Evolutionary conservation across 163 green algal genomes (phyloP).

Genomic region (Trebouxiophyceae sp.): DNA sequence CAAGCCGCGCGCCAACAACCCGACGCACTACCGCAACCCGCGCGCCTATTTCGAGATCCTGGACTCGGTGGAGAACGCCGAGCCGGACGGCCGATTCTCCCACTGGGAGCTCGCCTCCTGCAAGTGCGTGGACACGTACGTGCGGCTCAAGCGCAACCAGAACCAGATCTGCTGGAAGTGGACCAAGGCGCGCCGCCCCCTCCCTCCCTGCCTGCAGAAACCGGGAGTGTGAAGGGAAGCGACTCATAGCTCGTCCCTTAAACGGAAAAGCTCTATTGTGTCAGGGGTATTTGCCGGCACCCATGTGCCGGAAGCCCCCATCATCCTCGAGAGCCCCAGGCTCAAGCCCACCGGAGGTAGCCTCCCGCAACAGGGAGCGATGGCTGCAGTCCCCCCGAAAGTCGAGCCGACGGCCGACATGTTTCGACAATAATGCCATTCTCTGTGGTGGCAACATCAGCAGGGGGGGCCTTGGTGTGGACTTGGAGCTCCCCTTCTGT

Average conservation of each 20-base stretch:
- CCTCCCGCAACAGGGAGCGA: too few relatives aligned
- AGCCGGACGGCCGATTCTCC: constrained; percentile 22
- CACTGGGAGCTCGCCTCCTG: constrained; percentile 62
- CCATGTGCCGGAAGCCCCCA: too few relatives aligned
- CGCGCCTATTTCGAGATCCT: constrained; percentile 68
- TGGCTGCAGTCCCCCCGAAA: too few relatives aligned
- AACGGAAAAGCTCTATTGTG: constrained; percentile 2
- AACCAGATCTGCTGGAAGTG: constrained; percentile 85
- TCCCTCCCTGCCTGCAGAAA: too few relatives aligned
- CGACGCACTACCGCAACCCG: constrained; percentile 84
- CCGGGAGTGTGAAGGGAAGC: neutral
- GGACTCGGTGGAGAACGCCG: constrained; percentile 31
- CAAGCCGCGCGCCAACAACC: constrained; percentile 59
- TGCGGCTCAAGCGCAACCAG: constrained; percentile 79
- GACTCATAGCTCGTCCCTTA: neutral
- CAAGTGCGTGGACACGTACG: constrained; percentile 79
- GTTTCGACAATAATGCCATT: too few relatives aligned
- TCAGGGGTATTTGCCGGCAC: too few relatives aligned
- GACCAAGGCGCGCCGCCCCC: constrained; percentile 54
- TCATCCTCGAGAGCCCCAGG: too few relatives aligned
- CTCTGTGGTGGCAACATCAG: too few relatives aligned
- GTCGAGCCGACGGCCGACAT: too few relatives aligned
- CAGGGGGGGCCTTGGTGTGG: too few relatives aligned
- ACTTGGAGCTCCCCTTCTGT: too few relatives aligned
- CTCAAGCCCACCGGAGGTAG: neutral